Evolutionary conservation across 2,329 filamentous ascomycete genomes (phyloP), one percentile per base, ranked within the genome.

Genomic region (Clarireedia paspali): DNA sequence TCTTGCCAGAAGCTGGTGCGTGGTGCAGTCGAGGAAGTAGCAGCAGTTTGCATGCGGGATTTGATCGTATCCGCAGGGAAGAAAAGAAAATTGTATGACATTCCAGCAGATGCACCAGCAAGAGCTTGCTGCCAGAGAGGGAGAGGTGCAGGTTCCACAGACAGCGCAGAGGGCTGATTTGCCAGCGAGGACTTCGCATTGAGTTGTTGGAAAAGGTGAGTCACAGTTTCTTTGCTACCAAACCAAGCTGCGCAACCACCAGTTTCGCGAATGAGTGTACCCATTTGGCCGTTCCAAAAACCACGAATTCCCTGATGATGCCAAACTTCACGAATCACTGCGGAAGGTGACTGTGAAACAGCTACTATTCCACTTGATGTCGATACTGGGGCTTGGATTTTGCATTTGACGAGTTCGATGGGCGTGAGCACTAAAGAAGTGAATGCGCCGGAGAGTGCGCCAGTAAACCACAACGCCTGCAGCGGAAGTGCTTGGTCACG

Each of bases 31-130:
- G 54, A 57, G 10, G 57, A 48, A 45, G 89, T 76, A 5, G 91
- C 86, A 53, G 87, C 81, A 0, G 94, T 99, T 74, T 99, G 94
- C 85, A 99, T 96, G 48, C 92, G 84, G 17, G 89, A 95, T 74
- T 99, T 99, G 75, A 99, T 87, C 0, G 94, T 99, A 70, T 99
- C 94, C 50, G 94, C 94, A 0, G 94, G 94, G 70, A 94, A 99
- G 77, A 97, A 96, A 23, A 95, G 75, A 69, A 97, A 97, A 70
- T 99, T 99, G 74, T 99, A 99, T 38, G 84, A 85, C 75, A 96
- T 88, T 53, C 94, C 94, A 3, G 92, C 94, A 6, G 85, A 83
- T 2, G 92, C 92, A 44, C 92, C 92, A 1, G 91, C 89, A 20
- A 89, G 70, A 67, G 95, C 89, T 70, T 95, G 91, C 72, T 96